Percentiles rank a stretch among this genome's conserved stretches.
Conservation (phyloP, 768 basidiomycete genomes). For the Boletellus emodensis region DNA sequence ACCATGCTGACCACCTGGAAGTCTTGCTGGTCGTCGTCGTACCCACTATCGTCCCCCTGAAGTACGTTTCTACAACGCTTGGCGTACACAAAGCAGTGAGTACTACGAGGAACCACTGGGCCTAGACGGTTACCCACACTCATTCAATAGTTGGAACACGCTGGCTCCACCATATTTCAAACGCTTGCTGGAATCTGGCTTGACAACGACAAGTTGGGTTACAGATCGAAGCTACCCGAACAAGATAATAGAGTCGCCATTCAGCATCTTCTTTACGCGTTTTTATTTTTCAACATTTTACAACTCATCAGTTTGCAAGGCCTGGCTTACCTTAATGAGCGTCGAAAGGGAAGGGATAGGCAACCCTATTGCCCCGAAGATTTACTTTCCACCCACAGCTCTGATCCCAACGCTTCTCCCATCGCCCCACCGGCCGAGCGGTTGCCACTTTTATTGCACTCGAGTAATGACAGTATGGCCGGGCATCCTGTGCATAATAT, state of each 20-base stretch:
- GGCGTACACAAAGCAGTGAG: conserved; percentile 77
- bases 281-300: conserved; percentile 52
- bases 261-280: conserved; percentile 54
- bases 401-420: not conserved
- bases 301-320: conserved; percentile 51
- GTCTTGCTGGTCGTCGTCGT: conserved; percentile 74
- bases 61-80: conserved; percentile 74
- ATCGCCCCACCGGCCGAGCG: conserved; percentile 3
- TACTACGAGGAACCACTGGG: not conserved
- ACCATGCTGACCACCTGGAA: conserved; percentile 24
- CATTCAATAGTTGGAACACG: conserved; percentile 59
- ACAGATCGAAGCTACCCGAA: conserved; percentile 8
- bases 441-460: conserved; percentile 13
- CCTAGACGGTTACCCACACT: not conserved
- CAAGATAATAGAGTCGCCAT: conserved; percentile 35
- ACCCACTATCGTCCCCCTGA: conserved; percentile 62
- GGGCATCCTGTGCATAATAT: conserved; percentile 14
- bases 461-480: not conserved
- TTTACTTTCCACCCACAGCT: not conserved
- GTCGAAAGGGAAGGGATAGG: conserved; percentile 30
- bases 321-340: conserved; percentile 46
- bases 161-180: conserved; percentile 68
- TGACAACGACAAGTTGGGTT: conserved; percentile 34
- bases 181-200: conserved; percentile 68
- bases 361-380: conserved; percentile 15